These are phyloP conservation scores for Irpex sp. DNA, from an alignment of 1,284 basidiomycete species.

Conservation along the genomic window DNA sequence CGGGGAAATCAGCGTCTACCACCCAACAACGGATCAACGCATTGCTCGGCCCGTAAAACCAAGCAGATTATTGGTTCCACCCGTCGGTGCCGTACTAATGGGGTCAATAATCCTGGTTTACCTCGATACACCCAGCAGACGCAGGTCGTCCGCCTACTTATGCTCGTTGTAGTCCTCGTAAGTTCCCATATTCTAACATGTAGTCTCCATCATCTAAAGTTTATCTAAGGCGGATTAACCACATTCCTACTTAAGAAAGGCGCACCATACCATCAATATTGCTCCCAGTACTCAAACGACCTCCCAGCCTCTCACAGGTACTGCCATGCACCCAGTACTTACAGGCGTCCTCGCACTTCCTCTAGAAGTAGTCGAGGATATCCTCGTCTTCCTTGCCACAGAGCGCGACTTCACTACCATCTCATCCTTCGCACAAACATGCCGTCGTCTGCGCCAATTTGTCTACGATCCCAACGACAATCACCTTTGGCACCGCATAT, in stretches of 20 bases:
- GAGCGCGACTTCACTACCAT: neutral
- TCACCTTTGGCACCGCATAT: slow-evolving; percentile 8
- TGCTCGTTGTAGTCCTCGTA: neutral
- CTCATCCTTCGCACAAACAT: slow-evolving; percentile 2
- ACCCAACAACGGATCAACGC: neutral
- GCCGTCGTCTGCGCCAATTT: slow-evolving; percentile 2
- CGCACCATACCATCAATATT: too few species aligned
- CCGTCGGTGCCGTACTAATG: too few species aligned
- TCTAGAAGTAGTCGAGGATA: slow-evolving; percentile 9
- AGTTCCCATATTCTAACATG: neutral
- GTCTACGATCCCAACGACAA: slow-evolving; percentile 10
- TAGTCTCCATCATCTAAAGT: neutral
- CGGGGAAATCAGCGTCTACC: neutral
- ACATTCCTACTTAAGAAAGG: neutral
- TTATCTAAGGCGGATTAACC: neutral
- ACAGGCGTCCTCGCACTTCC: slow-evolving; percentile 1
- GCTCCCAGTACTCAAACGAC: too few species aligned
- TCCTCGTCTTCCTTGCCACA: slow-evolving; percentile 7
- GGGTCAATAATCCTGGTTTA: too few species aligned
- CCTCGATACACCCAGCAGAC: neutral
- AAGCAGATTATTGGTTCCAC: too few species aligned
- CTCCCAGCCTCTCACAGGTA: too few species aligned
- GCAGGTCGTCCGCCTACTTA: neutral
- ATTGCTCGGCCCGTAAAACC: neutral
- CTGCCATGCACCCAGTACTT: neutral